These are phyloP conservation scores for Dioszegia hungarica DNA, from an alignment of 768 basidiomycete genomes.

Conservation along the genomic window DNA sequence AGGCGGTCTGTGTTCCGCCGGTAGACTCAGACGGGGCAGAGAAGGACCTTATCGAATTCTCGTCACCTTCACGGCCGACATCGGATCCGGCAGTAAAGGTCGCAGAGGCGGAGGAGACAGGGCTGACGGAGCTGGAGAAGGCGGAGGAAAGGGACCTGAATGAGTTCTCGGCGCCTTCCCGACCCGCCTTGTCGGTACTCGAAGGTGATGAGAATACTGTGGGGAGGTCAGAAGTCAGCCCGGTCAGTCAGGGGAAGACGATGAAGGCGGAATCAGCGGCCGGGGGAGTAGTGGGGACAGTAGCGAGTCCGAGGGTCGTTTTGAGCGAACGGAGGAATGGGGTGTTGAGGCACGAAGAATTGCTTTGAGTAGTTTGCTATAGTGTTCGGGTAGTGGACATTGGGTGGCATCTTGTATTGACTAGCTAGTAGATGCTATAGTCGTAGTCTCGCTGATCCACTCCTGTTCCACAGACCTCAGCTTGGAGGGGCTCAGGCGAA, in stretches of 20 bases:
- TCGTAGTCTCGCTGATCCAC: not conserved
- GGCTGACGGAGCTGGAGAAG: not conserved
- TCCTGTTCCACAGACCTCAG: too few species aligned
- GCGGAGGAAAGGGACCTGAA: conserved; percentile 9
- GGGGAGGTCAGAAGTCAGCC: too few species aligned
- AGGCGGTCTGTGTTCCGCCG: too few species aligned
- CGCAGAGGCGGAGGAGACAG: not conserved
- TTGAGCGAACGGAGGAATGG: conserved; percentile 5
- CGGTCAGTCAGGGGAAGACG: not conserved
- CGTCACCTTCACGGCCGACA: too few species aligned
- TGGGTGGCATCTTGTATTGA: too few species aligned
- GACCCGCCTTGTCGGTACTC: not conserved
- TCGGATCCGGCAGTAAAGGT: too few species aligned
- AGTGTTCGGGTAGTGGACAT: not conserved
- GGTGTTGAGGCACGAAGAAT: not conserved
- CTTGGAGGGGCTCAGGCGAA: too few species aligned
- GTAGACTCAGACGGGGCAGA: not conserved
- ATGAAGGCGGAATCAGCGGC: not conserved
- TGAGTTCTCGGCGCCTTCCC: conserved; percentile 17
- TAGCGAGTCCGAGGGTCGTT: conserved; percentile 6
- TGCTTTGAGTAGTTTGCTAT: not conserved
- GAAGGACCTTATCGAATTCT: not conserved
- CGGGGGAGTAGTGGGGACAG: not conserved
- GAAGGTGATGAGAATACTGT: not conserved
- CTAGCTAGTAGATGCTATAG: not conserved